Conservation (phyloP, 768 basidiomycete genomes). For the Tylopilus sp. region DNA sequence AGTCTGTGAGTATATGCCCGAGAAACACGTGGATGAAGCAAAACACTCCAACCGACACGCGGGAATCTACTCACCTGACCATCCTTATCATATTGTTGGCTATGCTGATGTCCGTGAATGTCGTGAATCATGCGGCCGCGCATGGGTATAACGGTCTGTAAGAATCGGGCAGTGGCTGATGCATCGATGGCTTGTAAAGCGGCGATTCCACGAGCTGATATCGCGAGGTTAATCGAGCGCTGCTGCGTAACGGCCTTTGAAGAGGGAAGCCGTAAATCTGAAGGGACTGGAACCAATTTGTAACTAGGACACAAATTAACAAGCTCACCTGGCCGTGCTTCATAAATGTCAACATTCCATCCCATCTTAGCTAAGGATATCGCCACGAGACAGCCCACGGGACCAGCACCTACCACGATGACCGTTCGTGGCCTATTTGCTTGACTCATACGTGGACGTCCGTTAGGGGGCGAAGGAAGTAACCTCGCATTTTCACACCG, state of each 20-base stretch:
- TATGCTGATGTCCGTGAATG: constrained; percentile 63
- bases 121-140: constrained; percentile 94
- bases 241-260: constrained; percentile 65
- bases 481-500: constrained; percentile 1
- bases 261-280: constrained; percentile 73
- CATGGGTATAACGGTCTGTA: constrained; percentile 88
- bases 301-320: constrained; percentile 13
- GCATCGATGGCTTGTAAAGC: constrained; percentile 82
- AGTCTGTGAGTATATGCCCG: constrained; percentile 22
- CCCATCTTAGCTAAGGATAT: constrained; percentile 82
- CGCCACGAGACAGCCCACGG: constrained; percentile 91
- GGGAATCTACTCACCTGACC: constrained; percentile 64
- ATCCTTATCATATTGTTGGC: constrained; percentile 84
- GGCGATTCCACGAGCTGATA: constrained; percentile 89
- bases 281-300: constrained; percentile 11
- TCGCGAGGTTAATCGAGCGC: constrained; percentile 94
- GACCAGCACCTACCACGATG: constrained; percentile 84
- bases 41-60: constrained; percentile 9
- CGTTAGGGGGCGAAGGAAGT: not conserved
- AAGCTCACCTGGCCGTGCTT: constrained; percentile 69
- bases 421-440: constrained; percentile 37
- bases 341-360: constrained; percentile 80
- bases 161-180: constrained; percentile 61
- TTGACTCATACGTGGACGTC: constrained; percentile 13
- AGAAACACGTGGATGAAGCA: constrained; percentile 20